Evolutionary conservation across 306 rosid genomes (phyloP).

Genomic region (Herpetospermum pedunculosum): DNA sequence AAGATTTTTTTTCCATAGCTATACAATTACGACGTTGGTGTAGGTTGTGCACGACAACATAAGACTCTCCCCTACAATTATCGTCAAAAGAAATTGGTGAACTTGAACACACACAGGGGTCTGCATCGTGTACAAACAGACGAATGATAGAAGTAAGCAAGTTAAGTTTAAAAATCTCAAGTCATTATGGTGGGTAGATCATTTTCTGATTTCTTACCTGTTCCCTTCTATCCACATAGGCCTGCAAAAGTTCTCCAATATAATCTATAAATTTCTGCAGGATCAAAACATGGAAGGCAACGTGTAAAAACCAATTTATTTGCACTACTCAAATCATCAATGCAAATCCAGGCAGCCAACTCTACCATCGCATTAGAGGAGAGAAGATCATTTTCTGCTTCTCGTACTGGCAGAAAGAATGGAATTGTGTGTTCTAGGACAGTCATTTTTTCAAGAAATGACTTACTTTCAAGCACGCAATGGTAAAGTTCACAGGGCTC

Average conservation of each 20-base stretch:
- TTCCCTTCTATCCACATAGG: constrained; percentile 93
- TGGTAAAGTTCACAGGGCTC: constrained; percentile 76
- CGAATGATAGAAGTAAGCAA: not conserved
- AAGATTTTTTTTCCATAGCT: not conserved
- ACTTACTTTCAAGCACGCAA: constrained; percentile 91
- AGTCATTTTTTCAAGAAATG: constrained; percentile 92
- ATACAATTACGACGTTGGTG: not conserved
- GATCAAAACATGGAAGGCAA: constrained; percentile 12
- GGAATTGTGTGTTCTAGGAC: constrained; percentile 90
- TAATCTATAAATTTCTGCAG: constrained; percentile 89
- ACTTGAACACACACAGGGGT: not conserved
- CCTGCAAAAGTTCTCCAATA: constrained; percentile 85
- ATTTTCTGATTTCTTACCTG: constrained; percentile 50
- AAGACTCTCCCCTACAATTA: not conserved
- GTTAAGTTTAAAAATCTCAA: not conserved
- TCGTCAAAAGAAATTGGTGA: not conserved
- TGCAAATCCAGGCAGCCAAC: constrained; percentile 23
- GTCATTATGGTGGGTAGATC: not conserved
- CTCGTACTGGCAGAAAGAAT: constrained; percentile 73
- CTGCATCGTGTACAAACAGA: not conserved
- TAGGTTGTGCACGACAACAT: not conserved
- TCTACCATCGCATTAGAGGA: constrained; percentile 83
- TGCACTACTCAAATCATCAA: constrained; percentile 15
- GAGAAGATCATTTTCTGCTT: constrained; percentile 79
- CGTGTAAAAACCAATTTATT: constrained; percentile 12